Evolutionary conservation across 352 stramenopile species (phyloP), one percentile per base, ranked within the genome.

Genomic region (Phytophthora vignae): DNA sequence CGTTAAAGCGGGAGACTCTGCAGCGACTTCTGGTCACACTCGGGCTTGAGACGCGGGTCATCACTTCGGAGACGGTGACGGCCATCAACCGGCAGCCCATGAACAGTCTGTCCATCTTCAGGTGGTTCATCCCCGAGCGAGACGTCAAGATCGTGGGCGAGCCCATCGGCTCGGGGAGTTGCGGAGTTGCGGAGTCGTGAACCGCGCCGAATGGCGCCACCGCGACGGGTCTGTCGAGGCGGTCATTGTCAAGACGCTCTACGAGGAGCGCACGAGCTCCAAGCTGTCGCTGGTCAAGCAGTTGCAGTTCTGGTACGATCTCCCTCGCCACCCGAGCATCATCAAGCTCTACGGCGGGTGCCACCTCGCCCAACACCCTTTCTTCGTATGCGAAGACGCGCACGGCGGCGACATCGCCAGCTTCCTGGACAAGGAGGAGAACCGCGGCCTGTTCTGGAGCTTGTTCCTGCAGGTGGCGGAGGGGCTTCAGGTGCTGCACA

Each of bases 401-500:
- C 44, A 19, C 6, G 5, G 25, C 11, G 65, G 72, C 9, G 58
- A 80, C 52, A 54, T 83, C 17, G 59, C 60, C 46, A 4, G 38
- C 0, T 81, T 71, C 29, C 62, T 84, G 22, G 11, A 31, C 1
- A 40, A 66, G 31, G 17, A 29, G 3, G 17, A 52, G 2, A 68
- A 68, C 38, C 36, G 19, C 10, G 25, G 10, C 1, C 38, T 65
- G 17, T 48, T 79, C 10, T 77, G 68, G 68, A 55, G 25, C 5
- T 55, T 61, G 14, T 67, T 83, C 25, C 58, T 74, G 15, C 60
- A 80, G 49, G 60, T 64, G 3, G 73, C 74, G 3, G 21, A 76
- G 10, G 90, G 86, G 0, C 64, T 97, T 0, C 22, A 60, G 42
- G 90, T 81, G 50, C 69, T 97, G 1, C 87, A 97, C 65, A 21